Conservation (phyloP, 1,284 basidiomycete genomes). For the Puccinia sorghi region DNA sequence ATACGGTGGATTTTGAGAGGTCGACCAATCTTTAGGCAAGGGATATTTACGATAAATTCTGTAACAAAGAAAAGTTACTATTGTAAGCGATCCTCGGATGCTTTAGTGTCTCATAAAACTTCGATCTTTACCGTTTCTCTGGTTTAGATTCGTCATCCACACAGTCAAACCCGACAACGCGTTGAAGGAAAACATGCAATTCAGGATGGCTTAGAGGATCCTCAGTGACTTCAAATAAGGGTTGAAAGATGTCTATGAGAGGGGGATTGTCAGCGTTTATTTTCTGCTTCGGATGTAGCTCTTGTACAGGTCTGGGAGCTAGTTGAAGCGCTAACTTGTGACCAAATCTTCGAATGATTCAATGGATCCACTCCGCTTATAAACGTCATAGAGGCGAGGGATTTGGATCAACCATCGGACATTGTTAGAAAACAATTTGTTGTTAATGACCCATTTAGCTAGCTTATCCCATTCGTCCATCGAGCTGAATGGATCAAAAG, state of each 20-base stretch:
- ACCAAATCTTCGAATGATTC: conserved; percentile 89
- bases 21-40: conserved; percentile 86
- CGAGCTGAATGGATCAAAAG: conserved; percentile 56
- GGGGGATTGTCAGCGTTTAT: background rate
- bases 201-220: conserved; percentile 88
- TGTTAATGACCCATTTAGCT: conserved; percentile 91
- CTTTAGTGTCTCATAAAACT: background rate
- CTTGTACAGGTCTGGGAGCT: background rate
- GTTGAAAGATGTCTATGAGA: conserved; percentile 78
- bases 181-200: conserved; percentile 90
- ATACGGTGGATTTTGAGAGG: conserved; percentile 85
- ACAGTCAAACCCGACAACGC: conserved; percentile 92
- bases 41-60: conserved; percentile 76
- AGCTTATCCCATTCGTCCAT: conserved; percentile 93
- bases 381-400: conserved; percentile 92
- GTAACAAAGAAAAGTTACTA: background rate
- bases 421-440: conserved; percentile 93
- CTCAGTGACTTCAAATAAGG: conserved; percentile 93
- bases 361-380: conserved; percentile 84
- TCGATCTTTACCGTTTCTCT: conserved; percentile 66
- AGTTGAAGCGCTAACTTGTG: conserved; percentile 66
- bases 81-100: background rate
- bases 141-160: conserved; percentile 98
- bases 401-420: conserved; percentile 97
- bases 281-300: background rate